phyloP scores from a whole-genome alignment of 2,329 filamentous ascomycete species.

The Macroventuria anomochaeta region DNA sequence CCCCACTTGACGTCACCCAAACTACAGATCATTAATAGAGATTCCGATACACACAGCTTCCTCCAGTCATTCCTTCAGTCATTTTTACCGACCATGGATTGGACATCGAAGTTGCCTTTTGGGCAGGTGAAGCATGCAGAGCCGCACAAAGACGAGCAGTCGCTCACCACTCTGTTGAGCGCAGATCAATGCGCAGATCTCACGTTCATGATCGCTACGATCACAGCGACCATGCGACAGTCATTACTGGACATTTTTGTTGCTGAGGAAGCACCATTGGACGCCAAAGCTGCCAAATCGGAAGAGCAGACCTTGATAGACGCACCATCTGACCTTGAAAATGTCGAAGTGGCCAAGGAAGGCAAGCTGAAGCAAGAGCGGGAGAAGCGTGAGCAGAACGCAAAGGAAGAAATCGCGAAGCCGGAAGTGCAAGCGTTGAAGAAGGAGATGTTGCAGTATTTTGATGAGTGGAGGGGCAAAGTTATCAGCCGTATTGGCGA shows the following conservation, averaged over 20 bases:
- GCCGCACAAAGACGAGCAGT: constrained; percentile 40
- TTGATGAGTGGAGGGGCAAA: constrained; percentile 78
- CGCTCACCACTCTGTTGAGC: constrained; percentile 55
- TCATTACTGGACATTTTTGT: constrained; percentile 52
- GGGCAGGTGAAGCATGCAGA: constrained; percentile 36
- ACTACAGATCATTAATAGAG: constrained; percentile 1
- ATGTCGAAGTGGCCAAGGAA: constrained; percentile 40
- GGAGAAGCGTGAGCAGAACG: constrained; percentile 40
- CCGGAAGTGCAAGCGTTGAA: constrained; percentile 69
- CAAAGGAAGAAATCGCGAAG: constrained; percentile 58
- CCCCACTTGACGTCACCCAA: constrained; percentile 20
- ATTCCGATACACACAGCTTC: background rate
- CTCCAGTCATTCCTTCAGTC: background rate
- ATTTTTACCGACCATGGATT: constrained; percentile 32
- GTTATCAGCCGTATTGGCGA: constrained; percentile 75
- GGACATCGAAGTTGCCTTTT: constrained; percentile 44
- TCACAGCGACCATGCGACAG: constrained; percentile 56
- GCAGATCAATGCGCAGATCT: constrained; percentile 55
- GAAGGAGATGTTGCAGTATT: constrained; percentile 71
- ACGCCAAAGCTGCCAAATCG: constrained; percentile 24
- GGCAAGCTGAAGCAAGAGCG: constrained; percentile 42
- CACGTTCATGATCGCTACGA: constrained; percentile 56
- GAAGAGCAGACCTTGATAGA: constrained; percentile 33
- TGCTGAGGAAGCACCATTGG: constrained; percentile 33
- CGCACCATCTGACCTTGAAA: constrained; percentile 31